A percentile compares a stretch with the other conserved stretches of the same genome.
Evolutionary conservation across 306 rosid genomes (phyloP).

Genomic region (Quercus engelmannii): DNA sequence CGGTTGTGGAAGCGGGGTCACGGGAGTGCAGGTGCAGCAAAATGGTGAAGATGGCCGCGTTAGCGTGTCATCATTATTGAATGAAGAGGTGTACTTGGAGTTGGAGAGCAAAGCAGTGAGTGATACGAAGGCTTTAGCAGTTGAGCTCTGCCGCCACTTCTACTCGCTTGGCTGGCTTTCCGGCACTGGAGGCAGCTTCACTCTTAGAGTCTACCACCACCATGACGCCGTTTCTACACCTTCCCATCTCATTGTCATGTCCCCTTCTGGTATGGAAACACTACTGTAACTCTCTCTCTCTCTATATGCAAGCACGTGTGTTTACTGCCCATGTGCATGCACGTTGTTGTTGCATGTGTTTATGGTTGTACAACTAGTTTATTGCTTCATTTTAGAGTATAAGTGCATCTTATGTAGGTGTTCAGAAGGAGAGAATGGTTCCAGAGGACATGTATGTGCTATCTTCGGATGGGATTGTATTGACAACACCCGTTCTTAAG

Average conservation of each 20-base stretch:
- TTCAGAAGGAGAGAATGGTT: slow-evolving; percentile 94
- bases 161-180: slow-evolving; percentile 90
- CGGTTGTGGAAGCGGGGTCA: neutral
- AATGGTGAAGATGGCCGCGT: too few relatives aligned
- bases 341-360: too few relatives aligned
- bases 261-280: slow-evolving; percentile 69
- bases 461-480: slow-evolving; percentile 55
- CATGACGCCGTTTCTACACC: slow-evolving; percentile 70
- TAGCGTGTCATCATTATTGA: too few relatives aligned
- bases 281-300: too few relatives aligned
- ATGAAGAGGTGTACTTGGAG: too few relatives aligned
- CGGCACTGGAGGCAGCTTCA: slow-evolving; percentile 94
- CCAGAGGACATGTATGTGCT: slow-evolving; percentile 91
- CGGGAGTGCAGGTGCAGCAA: neutral
- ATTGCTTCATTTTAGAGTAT: neutral
- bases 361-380: too few relatives aligned
- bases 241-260: slow-evolving; percentile 67
- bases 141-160: slow-evolving; percentile 91
- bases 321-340: too few relatives aligned
- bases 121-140: slow-evolving; percentile 64
- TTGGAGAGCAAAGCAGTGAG: slow-evolving; percentile 52
- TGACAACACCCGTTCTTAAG: slow-evolving; percentile 74
- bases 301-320: neutral
- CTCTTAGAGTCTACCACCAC: slow-evolving; percentile 73
- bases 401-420: slow-evolving; percentile 50